Evolutionary conservation across 176 grass and related monocot species (phyloP).

Genomic region (Aegilops sharonensis): DNA sequence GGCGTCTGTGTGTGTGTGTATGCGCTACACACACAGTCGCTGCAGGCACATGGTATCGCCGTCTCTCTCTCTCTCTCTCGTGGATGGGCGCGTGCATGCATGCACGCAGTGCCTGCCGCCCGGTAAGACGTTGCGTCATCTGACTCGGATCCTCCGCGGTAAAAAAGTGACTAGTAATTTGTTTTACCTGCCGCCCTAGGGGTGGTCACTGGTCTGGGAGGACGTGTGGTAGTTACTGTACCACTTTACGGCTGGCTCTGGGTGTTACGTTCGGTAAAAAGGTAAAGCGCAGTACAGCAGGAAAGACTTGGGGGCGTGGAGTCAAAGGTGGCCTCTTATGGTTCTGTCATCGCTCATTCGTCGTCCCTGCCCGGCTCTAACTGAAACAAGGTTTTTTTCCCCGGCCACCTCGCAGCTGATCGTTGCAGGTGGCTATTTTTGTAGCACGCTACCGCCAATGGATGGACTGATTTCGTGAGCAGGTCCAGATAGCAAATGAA

Average conservation of each 20-base stretch:
- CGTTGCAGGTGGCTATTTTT: neutral
- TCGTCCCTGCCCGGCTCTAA: neutral
- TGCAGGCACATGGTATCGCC: neutral
- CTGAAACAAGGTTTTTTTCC: neutral
- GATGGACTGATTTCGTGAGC: neutral
- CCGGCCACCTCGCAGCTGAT: neutral
- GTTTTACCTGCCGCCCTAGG: neutral
- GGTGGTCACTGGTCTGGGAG: no score
- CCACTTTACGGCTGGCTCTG: neutral
- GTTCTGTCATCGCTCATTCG: neutral
- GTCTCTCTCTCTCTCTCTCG: neutral
- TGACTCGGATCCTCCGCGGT: conserved; percentile 7
- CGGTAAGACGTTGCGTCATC: conserved; percentile 23
- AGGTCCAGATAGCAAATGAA: no score
- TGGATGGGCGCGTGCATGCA: neutral
- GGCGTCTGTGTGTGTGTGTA: neutral
- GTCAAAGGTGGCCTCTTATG: neutral
- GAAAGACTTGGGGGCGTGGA: neutral
- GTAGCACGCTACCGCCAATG: neutral
- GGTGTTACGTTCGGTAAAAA: neutral
- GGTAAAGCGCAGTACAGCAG: neutral
- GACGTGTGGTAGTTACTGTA: no score
- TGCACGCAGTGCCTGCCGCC: neutral
- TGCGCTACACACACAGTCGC: neutral
- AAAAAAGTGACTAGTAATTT: neutral